Base-by-base conservation (phyloP, 83 land plant species). In the Diphasiastrum complanatum region DNA sequence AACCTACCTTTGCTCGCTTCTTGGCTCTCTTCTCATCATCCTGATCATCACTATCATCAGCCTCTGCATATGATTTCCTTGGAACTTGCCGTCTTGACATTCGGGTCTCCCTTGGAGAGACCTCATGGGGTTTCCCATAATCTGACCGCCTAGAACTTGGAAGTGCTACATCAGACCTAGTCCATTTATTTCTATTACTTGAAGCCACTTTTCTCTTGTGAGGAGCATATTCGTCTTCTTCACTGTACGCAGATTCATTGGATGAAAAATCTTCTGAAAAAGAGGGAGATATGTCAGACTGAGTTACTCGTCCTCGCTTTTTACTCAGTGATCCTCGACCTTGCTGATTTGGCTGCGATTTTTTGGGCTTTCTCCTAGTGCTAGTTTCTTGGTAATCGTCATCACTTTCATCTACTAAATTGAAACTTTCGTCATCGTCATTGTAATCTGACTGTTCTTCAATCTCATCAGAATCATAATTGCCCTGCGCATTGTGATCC, bases 31-130 rank as follows among this genome's bases (percentile, higher is more conserved):
- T n/a, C 64, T 78, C 75, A 35, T 76, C 83, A 64, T 82, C 87
- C 52, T 70, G 45, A 12, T 86, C 99, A 53, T 90, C 99, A 64
- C 95, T 87, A 57, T 76, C 85, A 33, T 95, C 99, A 67, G 88
- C 83, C 74, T 95, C 99, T 53, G 75, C 96, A 82, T 95, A 95
- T 12, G 99, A 95, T 23, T 90, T 83, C 69, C 95, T 84, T n/a
- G 95, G 81, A 49, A 83, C 82, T 32, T 87, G 68, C 55, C 99
- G 79, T 37, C 75, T 69, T 48, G 97, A 85, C 16, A 84, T 74
- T 14, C 99, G 81, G 14, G 84, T 59, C 40, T 85, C 98, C 77
- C 59, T 78, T 18, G 76, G 46, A 33, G 71, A 66, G 4, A 59
- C 45, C 23, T 51, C 41, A 1, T 52, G n/a, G n/a, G n/a, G n/a